phyloP scores from a whole-genome alignment of 164 flowering plant genomes.

The Litsea cubeba region DNA sequence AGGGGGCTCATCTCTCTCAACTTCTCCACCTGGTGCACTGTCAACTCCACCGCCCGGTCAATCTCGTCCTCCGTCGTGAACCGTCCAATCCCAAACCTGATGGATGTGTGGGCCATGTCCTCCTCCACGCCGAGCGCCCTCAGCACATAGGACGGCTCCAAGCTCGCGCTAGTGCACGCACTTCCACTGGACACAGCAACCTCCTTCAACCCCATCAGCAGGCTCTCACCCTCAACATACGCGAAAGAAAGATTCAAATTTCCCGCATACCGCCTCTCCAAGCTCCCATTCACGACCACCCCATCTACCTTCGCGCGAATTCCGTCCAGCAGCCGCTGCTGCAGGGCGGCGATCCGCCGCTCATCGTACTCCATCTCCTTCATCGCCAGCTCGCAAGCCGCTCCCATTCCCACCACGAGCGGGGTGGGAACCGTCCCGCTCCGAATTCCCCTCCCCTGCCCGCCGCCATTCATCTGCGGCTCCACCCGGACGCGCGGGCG shows the following conservation, averaged over 20 bases:
- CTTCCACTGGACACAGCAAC: slow-evolving; percentile 97
- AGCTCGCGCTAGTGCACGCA: slow-evolving; percentile 91
- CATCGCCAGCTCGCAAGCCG: slow-evolving; percentile 79
- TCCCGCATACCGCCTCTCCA: slow-evolving; percentile 74
- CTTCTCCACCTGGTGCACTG: slow-evolving; percentile 85
- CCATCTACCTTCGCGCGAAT: slow-evolving; percentile 62
- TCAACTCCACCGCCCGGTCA: slow-evolving; percentile 82
- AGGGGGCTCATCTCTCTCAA: slow-evolving; percentile 97
- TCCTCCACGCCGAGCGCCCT: slow-evolving; percentile 97
- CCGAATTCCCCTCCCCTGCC: slow-evolving; percentile 87
- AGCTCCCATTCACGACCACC: slow-evolving; percentile 86
- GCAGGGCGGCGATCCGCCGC: slow-evolving; percentile 44
- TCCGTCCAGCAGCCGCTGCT: slow-evolving; percentile 71
- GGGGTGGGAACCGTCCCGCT: slow-evolving; percentile 98
- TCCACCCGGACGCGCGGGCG: slow-evolving; percentile 82
- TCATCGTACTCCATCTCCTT: slow-evolving; percentile 90
- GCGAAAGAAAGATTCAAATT: slow-evolving; percentile 90
- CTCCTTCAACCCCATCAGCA: slow-evolving; percentile 97
- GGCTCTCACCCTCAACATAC: slow-evolving; percentile 91
- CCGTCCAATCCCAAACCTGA: slow-evolving; percentile 95
- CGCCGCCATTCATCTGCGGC: slow-evolving; percentile 95
- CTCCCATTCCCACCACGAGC: slow-evolving; percentile 89
- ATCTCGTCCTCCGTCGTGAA: slow-evolving; percentile 89
- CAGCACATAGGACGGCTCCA: slow-evolving; percentile 94
- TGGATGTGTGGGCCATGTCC: slow-evolving; percentile 98